A percentile compares a stretch with the other conserved stretches of the same genome.
Evolutionary conservation across 192 early-diverging fungal species (phyloP).

Genomic region (Linnemannia schmuckeri): DNA sequence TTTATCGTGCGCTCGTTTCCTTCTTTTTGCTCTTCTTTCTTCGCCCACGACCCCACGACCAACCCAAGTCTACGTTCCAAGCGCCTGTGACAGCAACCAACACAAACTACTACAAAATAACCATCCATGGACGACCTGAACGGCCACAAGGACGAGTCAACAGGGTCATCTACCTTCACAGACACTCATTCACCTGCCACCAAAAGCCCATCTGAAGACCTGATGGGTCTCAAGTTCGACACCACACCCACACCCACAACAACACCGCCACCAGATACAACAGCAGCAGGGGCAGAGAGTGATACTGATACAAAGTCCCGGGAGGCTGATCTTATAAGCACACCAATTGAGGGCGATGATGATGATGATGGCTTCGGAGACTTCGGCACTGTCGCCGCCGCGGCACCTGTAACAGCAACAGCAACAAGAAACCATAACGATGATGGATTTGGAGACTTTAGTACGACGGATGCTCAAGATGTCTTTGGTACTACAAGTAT

Average conservation of each 20-base stretch:
- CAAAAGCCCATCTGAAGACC: constrained; percentile 8
- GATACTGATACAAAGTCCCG: background rate
- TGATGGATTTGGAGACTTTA: constrained; percentile 40
- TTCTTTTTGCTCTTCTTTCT: background rate
- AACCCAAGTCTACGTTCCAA: too few species aligned
- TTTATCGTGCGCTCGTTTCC: background rate
- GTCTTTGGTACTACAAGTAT: background rate
- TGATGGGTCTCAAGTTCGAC: constrained; percentile 2
- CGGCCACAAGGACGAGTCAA: constrained; percentile 1
- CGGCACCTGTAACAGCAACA: background rate
- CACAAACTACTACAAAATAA: background rate
- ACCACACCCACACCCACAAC: background rate
- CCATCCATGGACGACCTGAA: background rate
- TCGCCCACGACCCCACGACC: background rate
- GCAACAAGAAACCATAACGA: background rate
- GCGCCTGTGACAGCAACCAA: too few species aligned
- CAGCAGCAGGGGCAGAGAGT: background rate
- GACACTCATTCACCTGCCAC: background rate
- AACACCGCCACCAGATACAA: background rate
- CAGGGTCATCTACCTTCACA: background rate
- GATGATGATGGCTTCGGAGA: constrained; percentile 31
- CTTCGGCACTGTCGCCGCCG: constrained; percentile 18
- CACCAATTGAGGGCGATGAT: too few species aligned
- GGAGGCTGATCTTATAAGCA: background rate
- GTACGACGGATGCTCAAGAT: constrained; percentile 5